Percentiles rank a stretch among this genome's conserved stretches.
These are phyloP conservation scores for Metschnikowia rubicola DNA, from an alignment of 805 yeast species.

Conservation along the genomic window DNA sequence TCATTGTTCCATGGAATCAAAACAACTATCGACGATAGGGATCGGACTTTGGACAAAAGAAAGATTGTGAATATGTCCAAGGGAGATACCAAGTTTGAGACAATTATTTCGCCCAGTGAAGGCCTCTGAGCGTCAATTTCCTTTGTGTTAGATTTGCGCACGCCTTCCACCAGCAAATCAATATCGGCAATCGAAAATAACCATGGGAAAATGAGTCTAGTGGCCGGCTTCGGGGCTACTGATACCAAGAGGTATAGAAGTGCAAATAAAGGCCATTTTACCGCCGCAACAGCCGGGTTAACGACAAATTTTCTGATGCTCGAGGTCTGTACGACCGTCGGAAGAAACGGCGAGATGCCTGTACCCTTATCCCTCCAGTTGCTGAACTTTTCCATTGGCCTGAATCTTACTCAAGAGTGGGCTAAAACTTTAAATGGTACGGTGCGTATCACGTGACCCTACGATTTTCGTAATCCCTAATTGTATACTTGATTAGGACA, in stretches of 20 bases:
- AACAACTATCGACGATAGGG: constrained; percentile 25
- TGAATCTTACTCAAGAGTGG: too few species aligned
- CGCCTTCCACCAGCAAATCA: constrained; percentile 47
- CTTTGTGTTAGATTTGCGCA: constrained; percentile 40
- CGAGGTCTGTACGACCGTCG: constrained; percentile 34
- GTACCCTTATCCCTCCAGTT: constrained; percentile 87
- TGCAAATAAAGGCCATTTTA: constrained; percentile 31
- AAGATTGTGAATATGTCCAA: constrained; percentile 47
- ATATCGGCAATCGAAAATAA: constrained; percentile 36
- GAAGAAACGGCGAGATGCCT: constrained; percentile 89
- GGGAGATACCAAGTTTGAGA: constrained; percentile 60
- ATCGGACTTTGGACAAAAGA: constrained; percentile 23
- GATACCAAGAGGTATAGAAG: constrained; percentile 19
- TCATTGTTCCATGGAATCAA: constrained; percentile 41
- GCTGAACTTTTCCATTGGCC: constrained; percentile 45
- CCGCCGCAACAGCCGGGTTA: constrained; percentile 13
- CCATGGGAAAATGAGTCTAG: constrained; percentile 17
- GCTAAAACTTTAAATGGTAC: background rate
- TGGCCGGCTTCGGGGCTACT: constrained; percentile 17
- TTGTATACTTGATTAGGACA: too few species aligned
- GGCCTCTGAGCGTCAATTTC: constrained; percentile 35
- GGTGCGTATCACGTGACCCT: background rate
- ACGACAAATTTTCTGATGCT: constrained; percentile 9
- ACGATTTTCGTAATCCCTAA: background rate
- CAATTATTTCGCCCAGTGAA: constrained; percentile 43